Evolutionary conservation across 345 rosid species (phyloP).

Genomic region (Camelina laxa): DNA sequence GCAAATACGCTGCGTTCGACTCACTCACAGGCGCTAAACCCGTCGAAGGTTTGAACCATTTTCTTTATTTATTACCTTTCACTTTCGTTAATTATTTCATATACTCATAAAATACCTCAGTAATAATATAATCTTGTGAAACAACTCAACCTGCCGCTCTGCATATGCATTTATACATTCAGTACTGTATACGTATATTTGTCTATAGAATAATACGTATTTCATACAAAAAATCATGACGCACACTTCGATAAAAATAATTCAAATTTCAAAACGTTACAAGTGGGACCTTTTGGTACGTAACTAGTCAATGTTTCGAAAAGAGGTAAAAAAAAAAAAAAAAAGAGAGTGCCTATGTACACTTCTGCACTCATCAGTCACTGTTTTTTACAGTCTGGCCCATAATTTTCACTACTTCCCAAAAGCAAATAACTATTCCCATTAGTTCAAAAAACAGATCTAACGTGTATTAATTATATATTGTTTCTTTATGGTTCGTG

Average conservation of each 20-base stretch:
- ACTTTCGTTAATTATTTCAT: background rate
- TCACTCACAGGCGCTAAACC: slow-evolving; percentile 75
- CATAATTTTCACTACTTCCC: slow-evolving; percentile 1
- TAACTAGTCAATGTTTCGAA: slow-evolving; percentile 14
- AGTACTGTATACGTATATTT: background rate
- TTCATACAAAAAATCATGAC: slow-evolving; percentile 23
- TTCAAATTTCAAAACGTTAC: slow-evolving; percentile 38
- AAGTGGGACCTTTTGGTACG: slow-evolving; percentile 37
- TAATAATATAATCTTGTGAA: background rate
- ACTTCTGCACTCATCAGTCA: slow-evolving; percentile 35
- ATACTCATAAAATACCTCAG: background rate
- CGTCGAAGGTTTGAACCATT: slow-evolving; percentile 48
- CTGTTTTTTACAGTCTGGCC: slow-evolving; percentile 37
- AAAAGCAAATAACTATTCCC: background rate
- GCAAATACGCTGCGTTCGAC: slow-evolving; percentile 65
- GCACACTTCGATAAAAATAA: slow-evolving; percentile 25
- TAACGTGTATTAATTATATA: background rate
- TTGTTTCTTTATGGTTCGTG: background rate
- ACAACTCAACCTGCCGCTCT: slow-evolving; percentile 4
- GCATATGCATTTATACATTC: slow-evolving; percentile 12
- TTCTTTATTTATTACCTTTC: background rate
- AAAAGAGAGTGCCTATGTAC: slow-evolving; percentile 8
- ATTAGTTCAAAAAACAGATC: slow-evolving; percentile 12
- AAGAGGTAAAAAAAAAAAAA: background rate
- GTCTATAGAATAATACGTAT: background rate